phyloP scores from a whole-genome alignment of 2,329 filamentous ascomycete genomes.

The Colletotrichum ledebouriae region DNA sequence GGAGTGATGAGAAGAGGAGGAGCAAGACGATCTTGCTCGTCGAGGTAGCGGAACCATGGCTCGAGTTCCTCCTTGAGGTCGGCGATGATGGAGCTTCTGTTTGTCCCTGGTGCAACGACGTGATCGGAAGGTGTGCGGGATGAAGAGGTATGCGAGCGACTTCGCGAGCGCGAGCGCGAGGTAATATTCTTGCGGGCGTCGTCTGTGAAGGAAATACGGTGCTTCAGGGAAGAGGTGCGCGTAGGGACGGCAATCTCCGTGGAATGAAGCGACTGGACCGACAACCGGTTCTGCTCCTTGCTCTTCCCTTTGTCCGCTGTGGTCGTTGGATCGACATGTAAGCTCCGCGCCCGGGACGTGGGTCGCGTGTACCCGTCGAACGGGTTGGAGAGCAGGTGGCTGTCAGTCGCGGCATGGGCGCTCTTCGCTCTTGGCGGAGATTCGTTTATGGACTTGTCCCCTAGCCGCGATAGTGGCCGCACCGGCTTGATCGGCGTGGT shows the following conservation, averaged over 20 bases:
- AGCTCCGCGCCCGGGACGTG: slow-evolving; percentile 38
- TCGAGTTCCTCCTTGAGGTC: slow-evolving; percentile 43
- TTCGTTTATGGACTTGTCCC: slow-evolving; percentile 38
- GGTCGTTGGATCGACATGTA: slow-evolving; percentile 30
- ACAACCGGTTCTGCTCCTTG: slow-evolving; percentile 25
- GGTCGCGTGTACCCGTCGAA: slow-evolving; percentile 40
- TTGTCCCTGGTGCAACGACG: slow-evolving; percentile 13
- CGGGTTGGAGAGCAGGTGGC: slow-evolving; percentile 32
- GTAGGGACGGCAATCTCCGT: slow-evolving; percentile 41
- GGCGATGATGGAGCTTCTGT: slow-evolving; percentile 32
- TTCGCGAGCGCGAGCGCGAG: slow-evolving; percentile 17
- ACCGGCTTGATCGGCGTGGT: slow-evolving; percentile 38
- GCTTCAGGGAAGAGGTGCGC: slow-evolving; percentile 38
- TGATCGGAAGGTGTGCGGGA: slow-evolving; percentile 8
- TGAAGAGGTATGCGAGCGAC: slow-evolving; percentile 24
- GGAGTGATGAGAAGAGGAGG: slow-evolving; percentile 33
- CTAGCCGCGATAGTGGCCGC: slow-evolving; percentile 37
- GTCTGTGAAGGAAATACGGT: slow-evolving; percentile 33
- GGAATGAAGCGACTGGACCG: slow-evolving; percentile 26
- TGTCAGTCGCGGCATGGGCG: slow-evolving; percentile 36
- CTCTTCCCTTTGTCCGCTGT: slow-evolving; percentile 7
- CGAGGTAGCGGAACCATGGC: slow-evolving; percentile 43
- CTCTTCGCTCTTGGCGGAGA: slow-evolving; percentile 37
- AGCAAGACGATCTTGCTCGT: slow-evolving; percentile 36
- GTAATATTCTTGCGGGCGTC: slow-evolving; percentile 36